phyloP scores from a whole-genome alignment of 2,329 filamentous ascomycete species.

The Grosmannia serpens region DNA sequence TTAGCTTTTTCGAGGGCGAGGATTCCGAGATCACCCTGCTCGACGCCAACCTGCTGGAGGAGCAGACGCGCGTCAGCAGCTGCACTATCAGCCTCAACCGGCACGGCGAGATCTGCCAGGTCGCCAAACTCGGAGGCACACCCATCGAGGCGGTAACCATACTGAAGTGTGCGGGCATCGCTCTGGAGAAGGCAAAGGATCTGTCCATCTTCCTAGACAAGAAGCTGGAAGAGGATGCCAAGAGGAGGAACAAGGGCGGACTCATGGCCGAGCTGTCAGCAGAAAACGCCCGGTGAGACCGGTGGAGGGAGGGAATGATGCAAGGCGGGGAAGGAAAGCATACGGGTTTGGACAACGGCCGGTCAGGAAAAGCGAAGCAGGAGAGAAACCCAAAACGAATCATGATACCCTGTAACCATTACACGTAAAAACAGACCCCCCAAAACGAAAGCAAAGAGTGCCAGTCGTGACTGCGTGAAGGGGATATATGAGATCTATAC shows the following conservation, averaged over 20 bases:
- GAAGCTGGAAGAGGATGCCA: conserved; percentile 66
- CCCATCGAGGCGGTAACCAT: conserved; percentile 70
- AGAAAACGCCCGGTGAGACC: conserved; percentile 65
- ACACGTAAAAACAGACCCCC: background rate
- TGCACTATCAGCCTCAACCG: conserved; percentile 78
- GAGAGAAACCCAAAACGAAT: background rate
- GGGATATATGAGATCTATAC: background rate
- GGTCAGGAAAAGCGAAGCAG: background rate
- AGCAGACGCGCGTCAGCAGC: conserved; percentile 62
- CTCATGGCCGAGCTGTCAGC: conserved; percentile 66
- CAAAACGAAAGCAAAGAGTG: background rate
- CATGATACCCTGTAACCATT: conserved; percentile 12
- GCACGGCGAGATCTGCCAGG: conserved; percentile 81
- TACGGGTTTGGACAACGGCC: background rate
- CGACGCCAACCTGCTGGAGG: conserved; percentile 64
- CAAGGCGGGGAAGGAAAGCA: background rate
- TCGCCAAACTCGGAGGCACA: conserved; percentile 79
- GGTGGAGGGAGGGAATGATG: background rate
- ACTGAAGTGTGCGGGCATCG: conserved; percentile 63
- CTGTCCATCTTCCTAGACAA: conserved; percentile 63
- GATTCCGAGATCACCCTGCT: conserved; percentile 51
- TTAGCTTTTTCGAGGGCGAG: conserved; percentile 60
- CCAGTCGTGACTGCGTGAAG: background rate
- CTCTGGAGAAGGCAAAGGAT: conserved; percentile 69
- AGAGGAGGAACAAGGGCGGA: conserved; percentile 66